Conservation (phyloP, 2,329 filamentous ascomycete species). For the Colletotrichum caudatum region DNA sequence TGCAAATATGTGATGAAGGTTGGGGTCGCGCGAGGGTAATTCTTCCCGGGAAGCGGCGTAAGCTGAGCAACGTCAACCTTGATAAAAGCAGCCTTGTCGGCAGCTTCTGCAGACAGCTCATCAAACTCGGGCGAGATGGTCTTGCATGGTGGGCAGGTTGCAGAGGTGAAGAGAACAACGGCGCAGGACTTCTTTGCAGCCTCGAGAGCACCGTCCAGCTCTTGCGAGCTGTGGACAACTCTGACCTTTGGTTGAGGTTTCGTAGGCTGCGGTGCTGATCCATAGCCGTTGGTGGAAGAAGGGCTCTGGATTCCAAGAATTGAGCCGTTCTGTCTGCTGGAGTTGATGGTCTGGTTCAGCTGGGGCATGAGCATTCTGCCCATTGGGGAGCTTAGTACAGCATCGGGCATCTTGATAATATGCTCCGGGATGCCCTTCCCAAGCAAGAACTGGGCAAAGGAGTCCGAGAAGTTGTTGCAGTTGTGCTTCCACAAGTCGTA, state of each 20-base stretch:
- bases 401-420: constrained; percentile 86
- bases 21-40: constrained; percentile 80
- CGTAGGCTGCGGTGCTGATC: constrained; percentile 44
- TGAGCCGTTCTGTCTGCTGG: constrained; percentile 63
- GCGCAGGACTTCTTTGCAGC: constrained; percentile 76
- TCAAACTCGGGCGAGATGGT: constrained; percentile 85
- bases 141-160: constrained; percentile 88
- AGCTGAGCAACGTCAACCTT: constrained; percentile 83
- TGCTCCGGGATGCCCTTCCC: constrained; percentile 89
- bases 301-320: constrained; percentile 64
- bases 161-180: constrained; percentile 92
- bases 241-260: constrained; percentile 61
- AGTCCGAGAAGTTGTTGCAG: constrained; percentile 98
- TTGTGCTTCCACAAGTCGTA: constrained; percentile 94
- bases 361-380: constrained; percentile 89
- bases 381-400: constrained; percentile 86
- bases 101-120: constrained; percentile 79
- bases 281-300: constrained; percentile 42
- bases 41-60: constrained; percentile 55
- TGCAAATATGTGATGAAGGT: constrained; percentile 89
- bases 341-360: constrained; percentile 63
- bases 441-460: constrained; percentile 88
- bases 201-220: constrained; percentile 71
- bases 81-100: constrained; percentile 76
- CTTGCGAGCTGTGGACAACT: constrained; percentile 67